Base-by-base conservation (phyloP, 1,139 yeast species). In the Candida neerlandica region DNA sequence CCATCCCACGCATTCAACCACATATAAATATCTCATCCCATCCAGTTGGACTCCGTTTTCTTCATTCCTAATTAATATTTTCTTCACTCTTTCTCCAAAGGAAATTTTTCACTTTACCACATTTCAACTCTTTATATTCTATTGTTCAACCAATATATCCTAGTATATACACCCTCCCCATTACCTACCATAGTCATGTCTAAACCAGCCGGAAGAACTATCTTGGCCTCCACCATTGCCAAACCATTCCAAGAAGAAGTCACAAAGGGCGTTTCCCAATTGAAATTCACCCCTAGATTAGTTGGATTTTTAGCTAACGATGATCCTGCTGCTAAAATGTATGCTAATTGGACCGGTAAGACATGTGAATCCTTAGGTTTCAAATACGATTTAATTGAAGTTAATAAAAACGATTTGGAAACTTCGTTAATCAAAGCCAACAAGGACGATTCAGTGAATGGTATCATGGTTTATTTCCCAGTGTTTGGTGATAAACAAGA, bases 381-480 rank as follows among this genome's bases (percentile, higher is more conserved):
- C 71, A 74, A 80, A 30, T 94, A 90, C 65, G 94, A 91, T 64
- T 73, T 95, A 56, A 74, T 90, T 45, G 77, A 78, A 55, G 85
- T 87, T 10, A 83, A 81, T 57, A 89, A 88, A 66, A 96, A 94
- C 59, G 88, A 86, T 37, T 77, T 94, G 54, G 99, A 94, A 67
- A 91, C 85, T 56, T 85, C 84, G 29, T 82, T 94, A 53, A 80
- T 91, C 49, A 82, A 80, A 45, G 97, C 98, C 51, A 94, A 94
- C 66, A 76, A 77, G 30, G 95, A 92, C 61, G 83, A 80, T 48
- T 60, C 67, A 1, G 90, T 94, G 33, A 86, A 90, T 63, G 99
- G 99, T 27, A 94, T 94, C 57, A 91, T 94, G 91, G 94, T 94
- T n/a, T 94, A 94, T 68, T 94, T 92, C 80, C 99, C 99, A 0